Evolutionary conservation across 331 rosid genomes (phyloP).

Genomic region (Quercus tomentella): DNA sequence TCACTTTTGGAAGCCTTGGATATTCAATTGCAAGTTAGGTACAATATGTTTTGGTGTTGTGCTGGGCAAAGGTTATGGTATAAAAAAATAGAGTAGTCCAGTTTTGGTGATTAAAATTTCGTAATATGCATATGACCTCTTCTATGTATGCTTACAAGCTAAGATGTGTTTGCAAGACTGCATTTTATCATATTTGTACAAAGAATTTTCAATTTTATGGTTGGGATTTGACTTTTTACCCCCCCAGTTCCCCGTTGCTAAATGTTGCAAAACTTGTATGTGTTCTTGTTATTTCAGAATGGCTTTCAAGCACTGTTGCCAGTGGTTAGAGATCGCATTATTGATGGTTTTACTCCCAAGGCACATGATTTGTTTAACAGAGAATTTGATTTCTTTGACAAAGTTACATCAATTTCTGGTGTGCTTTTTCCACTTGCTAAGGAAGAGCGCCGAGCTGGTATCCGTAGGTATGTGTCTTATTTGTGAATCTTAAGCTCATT

Average conservation of each 20-base stretch:
- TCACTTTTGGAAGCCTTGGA: background rate
- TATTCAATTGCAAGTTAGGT: background rate
- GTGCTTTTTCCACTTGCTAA: slow-evolving; percentile 75
- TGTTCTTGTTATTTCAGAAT: slow-evolving; percentile 56
- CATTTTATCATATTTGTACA: slow-evolving; percentile 2
- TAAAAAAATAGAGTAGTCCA: background rate
- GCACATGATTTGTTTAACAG: slow-evolving; percentile 74
- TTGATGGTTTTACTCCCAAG: slow-evolving; percentile 76
- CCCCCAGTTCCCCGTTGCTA: background rate
- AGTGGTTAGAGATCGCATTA: slow-evolving; percentile 67
- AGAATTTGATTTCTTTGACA: slow-evolving; percentile 96
- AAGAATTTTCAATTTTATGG: background rate
- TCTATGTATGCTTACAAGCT: slow-evolving; percentile 1
- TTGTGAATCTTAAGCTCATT: slow-evolving; percentile 2
- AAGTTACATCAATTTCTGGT: slow-evolving; percentile 97
- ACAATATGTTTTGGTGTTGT: background rate
- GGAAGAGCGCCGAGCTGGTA: slow-evolving; percentile 94
- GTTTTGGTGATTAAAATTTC: background rate
- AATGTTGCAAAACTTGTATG: slow-evolving; percentile 10
- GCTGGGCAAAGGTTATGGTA: background rate
- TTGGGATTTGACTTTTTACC: background rate
- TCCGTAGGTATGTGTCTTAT: slow-evolving; percentile 52
- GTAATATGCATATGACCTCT: slow-evolving; percentile 3
- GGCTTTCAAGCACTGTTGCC: slow-evolving; percentile 79
- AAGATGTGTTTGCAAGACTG: slow-evolving; percentile 14